A percentile compares a stretch with the other conserved stretches of the same genome.
phyloP scores from a whole-genome alignment of 805 yeast species.

The Saccharomycopsis amapae region DNA sequence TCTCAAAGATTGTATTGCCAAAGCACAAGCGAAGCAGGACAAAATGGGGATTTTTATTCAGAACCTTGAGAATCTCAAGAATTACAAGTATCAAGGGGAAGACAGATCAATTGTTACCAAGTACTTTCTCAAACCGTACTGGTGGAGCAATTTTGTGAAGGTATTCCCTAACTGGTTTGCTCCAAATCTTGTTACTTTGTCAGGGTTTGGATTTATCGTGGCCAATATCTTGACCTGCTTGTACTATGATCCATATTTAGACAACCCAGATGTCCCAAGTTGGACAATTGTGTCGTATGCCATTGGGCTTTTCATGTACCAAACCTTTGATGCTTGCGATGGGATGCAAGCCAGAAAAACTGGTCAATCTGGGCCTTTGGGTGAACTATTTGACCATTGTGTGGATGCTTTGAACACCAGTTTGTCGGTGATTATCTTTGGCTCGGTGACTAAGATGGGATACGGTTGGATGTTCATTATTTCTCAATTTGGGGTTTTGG shows the following conservation, averaged over 20 bases:
- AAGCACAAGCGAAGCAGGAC: no score
- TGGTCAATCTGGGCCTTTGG: constrained; percentile 91
- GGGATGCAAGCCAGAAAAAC: constrained; percentile 94
- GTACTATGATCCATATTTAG: constrained; percentile 63
- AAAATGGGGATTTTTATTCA: constrained; percentile 20
- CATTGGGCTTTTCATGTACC: constrained; percentile 78
- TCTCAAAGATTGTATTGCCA: no score
- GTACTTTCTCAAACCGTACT: constrained; percentile 72
- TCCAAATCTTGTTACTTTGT: constrained; percentile 81
- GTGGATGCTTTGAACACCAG: constrained; percentile 72
- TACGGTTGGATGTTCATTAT: constrained; percentile 52
- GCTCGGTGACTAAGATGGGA: constrained; percentile 73
- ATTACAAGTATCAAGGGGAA: constrained; percentile 47
- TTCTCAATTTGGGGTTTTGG: constrained; percentile 65
- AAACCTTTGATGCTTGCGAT: constrained; percentile 94
- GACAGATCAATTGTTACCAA: constrained; percentile 76
- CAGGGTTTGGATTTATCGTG: constrained; percentile 68
- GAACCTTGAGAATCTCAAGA: constrained; percentile 16
- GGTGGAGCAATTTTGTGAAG: constrained; percentile 56
- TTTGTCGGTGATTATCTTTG: constrained; percentile 65
- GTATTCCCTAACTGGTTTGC: constrained; percentile 86
- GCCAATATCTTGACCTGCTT: constrained; percentile 58
- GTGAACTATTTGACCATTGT: constrained; percentile 92
- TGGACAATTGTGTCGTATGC: constrained; percentile 80
- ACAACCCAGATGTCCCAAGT: constrained; percentile 49